phyloP scores from a whole-genome alignment of 78 protist species.

The Dictyostelium purpureum region DNA sequence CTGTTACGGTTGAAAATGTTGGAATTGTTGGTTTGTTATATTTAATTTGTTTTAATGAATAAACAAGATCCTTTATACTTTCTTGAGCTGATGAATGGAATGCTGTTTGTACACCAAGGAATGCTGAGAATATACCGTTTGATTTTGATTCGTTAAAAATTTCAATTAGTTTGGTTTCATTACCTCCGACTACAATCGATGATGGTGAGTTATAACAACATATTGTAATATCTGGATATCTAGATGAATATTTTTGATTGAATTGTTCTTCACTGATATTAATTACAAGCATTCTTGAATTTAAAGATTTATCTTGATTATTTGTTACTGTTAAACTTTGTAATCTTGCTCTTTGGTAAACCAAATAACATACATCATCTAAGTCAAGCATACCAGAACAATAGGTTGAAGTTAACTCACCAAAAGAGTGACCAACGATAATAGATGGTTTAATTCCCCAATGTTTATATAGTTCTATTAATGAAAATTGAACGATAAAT shows the following conservation, averaged over 20 bases:
- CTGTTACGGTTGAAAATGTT: background rate
- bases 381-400: conserved; percentile 11
- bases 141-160: background rate
- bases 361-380: background rate
- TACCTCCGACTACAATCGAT: conserved; percentile 38
- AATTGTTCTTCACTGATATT: background rate
- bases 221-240: background rate
- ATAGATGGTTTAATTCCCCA: conserved; percentile 41
- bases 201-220: conserved; percentile 25
- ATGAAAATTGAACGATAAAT: conserved; percentile 27
- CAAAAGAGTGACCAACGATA: conserved; percentile 61
- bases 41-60: no score
- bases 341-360: background rate
- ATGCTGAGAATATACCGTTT: background rate
- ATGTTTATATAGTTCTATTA: conserved; percentile 15
- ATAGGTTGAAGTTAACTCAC: background rate
- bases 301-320: no score
- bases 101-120: no score
- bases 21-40: conserved; percentile 1
- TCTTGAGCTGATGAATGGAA: no score
- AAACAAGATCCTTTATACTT: no score
- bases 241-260: background rate
- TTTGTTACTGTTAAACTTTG: background rate
- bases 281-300: background rate
- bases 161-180: background rate